Conservation (phyloP, 495 filamentous ascomycete genomes). For the Geopyxis carbonaria region DNA sequence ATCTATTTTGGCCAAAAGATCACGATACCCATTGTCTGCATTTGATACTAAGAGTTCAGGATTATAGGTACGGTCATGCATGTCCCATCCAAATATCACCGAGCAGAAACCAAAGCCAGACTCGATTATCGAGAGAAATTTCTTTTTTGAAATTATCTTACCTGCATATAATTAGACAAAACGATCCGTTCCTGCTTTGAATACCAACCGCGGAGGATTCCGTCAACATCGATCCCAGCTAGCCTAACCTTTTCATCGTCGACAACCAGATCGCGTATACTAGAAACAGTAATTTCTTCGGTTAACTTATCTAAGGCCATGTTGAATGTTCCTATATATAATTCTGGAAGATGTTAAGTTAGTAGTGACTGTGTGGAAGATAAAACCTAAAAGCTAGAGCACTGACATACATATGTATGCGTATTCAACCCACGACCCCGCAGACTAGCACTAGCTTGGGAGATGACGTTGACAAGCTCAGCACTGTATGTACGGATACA, state of each 20-base stretch:
- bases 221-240: constrained; percentile 82
- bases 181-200: background rate
- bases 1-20: constrained; percentile 73
- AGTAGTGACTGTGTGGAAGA: too few species aligned
- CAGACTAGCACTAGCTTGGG: too few species aligned
- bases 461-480: too few species aligned
- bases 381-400: too few species aligned
- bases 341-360: too few species aligned
- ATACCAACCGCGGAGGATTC: constrained; percentile 48
- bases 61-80: constrained; percentile 85
- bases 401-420: too few species aligned
- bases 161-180: constrained; percentile 24
- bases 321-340: too few species aligned
- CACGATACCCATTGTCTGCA: constrained; percentile 80
- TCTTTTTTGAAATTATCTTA: constrained; percentile 89
- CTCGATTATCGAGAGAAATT: constrained; percentile 71
- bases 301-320: too few species aligned
- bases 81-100: constrained; percentile 94
- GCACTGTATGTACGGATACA: too few species aligned
- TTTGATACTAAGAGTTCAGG: constrained; percentile 76
- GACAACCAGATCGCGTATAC: too few species aligned
- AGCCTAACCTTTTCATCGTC: constrained; percentile 79
- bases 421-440: too few species aligned
- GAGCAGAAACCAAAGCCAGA: constrained; percentile 94
- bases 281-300: too few species aligned